Base-by-base conservation (phyloP, 2,329 filamentous ascomycete species). In the Xylaria sp. region DNA sequence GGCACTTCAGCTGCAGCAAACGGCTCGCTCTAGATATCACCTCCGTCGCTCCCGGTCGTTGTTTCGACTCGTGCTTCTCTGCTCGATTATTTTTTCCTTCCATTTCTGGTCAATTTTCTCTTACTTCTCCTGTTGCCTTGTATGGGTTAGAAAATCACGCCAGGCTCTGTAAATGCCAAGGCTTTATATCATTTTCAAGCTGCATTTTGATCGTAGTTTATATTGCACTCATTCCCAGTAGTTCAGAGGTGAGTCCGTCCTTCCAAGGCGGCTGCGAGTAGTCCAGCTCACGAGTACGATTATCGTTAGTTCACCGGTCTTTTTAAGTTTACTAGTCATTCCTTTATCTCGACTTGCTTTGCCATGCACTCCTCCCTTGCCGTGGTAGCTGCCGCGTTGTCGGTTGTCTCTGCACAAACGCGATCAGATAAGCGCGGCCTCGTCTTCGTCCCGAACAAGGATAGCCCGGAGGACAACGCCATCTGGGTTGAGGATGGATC, bases 401-500 rank as follows among this genome's bases (percentile, higher is more conserved):
- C 69, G 40, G 53, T 71, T 27, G 63, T 69, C 47, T 32, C 63
- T 18, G 76, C 75, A 23, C 75, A 77, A 58, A 75, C 73, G 12
- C 71, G 64, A 5, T 78, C 77, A 3, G 53, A 72, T 21, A 94
- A 94, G 79, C 91, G 93, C 73, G 92, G 92, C 32, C 90, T 96
- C 61, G 86, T 89, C 75, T 92, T 90, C 79, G 87, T 92, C 21
- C 85, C 88, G 6, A 87, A 88, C 68, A 71, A 80, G 5, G 77
- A 86, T 0, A 81, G 84, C 65, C 84, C 88, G 0, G 68, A 82
- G 18, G 92, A 95, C 80, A 88, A 93, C 80, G 78, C 84, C 55
- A 83, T 91, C 74, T 94, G 92, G 91, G 81, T 84, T 12, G 78
- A 83, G 51, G 61, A 82, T 5, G 84, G 83, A 44, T 87, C 86